Evolutionary conservation across 148 eudicot genomes (phyloP), one percentile per base, ranked within the genome.

Genomic region (Amaranthus hypochondriacus): DNA sequence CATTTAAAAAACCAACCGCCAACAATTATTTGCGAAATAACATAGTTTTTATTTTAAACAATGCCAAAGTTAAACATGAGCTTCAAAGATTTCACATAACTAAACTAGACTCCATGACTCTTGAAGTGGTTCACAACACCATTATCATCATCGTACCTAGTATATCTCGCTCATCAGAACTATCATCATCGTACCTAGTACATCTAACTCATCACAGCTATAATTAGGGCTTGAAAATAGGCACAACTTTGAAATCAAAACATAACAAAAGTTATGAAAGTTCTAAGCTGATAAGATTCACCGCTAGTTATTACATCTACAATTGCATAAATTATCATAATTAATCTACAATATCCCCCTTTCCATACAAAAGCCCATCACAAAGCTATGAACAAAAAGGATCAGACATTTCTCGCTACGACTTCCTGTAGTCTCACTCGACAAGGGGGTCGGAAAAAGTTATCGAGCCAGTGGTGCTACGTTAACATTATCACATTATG

Each of bases 361-460:
- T 28, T 28, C 28, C 12, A 43, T 12, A 48, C 61, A 49, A 39
- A 66, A 47, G 48, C 9, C 10, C 3, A 73, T 48, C 10, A 28
- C 18, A 49, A 28, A 48, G 73, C 72, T 59, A 69, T 18, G 58
- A 53, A 74, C 62, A 79, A 43, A 68, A 12, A 54, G 28, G 59
- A 68, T 15, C 58, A 51, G 51, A 7, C 12, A 42, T 44, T 73
- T n/a, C 13, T 13, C 9, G 58, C 66, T 56, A 74, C 70, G 43
- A 55, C 21, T 73, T 69, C 66, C 49, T 56, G 39, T 65, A 48
- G 57, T 70, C 55, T 43, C 46, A 59, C 77, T 73, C 69, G 72
- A 66, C 47, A 65, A 53, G 50, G 52, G 9, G 53, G 10, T 14
- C 6, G 67, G 63, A 9, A 68, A 68, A 39, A 15, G 28, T 53